These are phyloP conservation scores for Kodamaea sp. DNA, from an alignment of 1,139 yeast genomes.

Conservation along the genomic window DNA sequence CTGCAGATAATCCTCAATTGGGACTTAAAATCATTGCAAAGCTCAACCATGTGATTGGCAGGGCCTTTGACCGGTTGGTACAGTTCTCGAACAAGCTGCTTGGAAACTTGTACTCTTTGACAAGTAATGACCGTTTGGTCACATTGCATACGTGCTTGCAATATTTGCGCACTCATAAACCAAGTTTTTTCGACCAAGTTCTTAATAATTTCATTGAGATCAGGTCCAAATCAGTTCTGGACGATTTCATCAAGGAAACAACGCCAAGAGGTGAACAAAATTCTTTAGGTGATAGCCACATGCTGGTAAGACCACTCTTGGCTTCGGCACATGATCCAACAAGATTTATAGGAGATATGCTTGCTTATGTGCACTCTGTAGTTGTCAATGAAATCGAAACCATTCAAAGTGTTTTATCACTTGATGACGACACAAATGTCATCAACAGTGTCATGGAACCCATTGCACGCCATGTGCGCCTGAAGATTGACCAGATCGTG, in stretches of 20 bases:
- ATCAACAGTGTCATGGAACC: conserved; percentile 46
- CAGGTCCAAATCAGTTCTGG: conserved; percentile 53
- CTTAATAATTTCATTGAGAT: conserved; percentile 44
- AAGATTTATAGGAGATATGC: conserved; percentile 78
- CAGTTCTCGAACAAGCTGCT: conserved; percentile 34
- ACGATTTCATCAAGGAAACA: conserved; percentile 55
- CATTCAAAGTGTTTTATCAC: conserved; percentile 43
- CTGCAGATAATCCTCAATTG: conserved; percentile 65
- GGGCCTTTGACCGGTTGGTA: conserved; percentile 50
- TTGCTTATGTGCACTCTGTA: conserved; percentile 88
- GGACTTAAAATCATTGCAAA: conserved; percentile 69
- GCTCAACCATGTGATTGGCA: conserved; percentile 49
- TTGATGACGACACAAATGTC: conserved; percentile 24
- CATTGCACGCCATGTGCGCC: conserved; percentile 41
- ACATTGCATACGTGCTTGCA: conserved; percentile 34
- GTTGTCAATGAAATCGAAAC: conserved; percentile 86
- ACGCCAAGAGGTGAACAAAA: conserved; percentile 8
- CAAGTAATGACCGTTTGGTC: conserved; percentile 24
- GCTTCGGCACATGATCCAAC: conserved; percentile 77
- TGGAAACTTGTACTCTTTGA: conserved; percentile 33
- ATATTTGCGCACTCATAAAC: conserved; percentile 28
- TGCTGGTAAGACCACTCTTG: conserved; percentile 47
- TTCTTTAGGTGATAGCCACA: conserved; percentile 1
- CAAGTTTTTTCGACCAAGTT: conserved; percentile 54
- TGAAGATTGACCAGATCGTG: conserved; percentile 64